These are phyloP conservation scores for Fraxinus ornus DNA, from an alignment of 305 asterid species.

Conservation along the genomic window DNA sequence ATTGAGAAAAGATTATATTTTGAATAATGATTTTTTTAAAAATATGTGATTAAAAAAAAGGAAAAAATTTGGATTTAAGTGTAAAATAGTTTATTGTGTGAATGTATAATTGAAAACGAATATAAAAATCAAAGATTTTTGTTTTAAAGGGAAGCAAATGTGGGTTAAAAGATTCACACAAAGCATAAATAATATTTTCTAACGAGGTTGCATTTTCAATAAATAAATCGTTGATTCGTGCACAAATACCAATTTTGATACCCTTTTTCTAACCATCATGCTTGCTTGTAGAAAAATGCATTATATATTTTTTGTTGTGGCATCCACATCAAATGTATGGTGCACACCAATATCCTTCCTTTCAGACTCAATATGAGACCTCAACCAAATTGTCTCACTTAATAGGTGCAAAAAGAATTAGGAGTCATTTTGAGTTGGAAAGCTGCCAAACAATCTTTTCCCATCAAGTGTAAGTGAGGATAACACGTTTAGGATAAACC, in stretches of 20 bases:
- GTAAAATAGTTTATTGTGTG: too few relatives aligned
- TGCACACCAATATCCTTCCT: neutral
- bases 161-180: too few relatives aligned
- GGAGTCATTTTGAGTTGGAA: slow-evolving; percentile 21
- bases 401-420: neutral
- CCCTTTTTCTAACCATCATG: neutral
- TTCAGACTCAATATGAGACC: neutral
- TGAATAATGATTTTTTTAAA: too few relatives aligned
- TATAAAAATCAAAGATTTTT: too few relatives aligned
- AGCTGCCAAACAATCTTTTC: slow-evolving; percentile 4
- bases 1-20: too few relatives aligned
- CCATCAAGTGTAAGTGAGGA: slow-evolving; percentile 1
- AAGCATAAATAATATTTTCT: neutral
- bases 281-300: neutral
- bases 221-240: neutral
- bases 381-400: neutral
- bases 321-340: neutral
- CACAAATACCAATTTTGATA: neutral
- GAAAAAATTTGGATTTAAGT: too few relatives aligned
- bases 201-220: neutral
- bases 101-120: too few relatives aligned
- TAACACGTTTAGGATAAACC: slow-evolving; percentile 31
- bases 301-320: neutral
- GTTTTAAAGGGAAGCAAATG: too few relatives aligned
- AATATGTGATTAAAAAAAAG: too few relatives aligned